Evolutionary conservation across 2,329 filamentous ascomycete species (phyloP).

Genomic region (Phialophora chinensis): DNA sequence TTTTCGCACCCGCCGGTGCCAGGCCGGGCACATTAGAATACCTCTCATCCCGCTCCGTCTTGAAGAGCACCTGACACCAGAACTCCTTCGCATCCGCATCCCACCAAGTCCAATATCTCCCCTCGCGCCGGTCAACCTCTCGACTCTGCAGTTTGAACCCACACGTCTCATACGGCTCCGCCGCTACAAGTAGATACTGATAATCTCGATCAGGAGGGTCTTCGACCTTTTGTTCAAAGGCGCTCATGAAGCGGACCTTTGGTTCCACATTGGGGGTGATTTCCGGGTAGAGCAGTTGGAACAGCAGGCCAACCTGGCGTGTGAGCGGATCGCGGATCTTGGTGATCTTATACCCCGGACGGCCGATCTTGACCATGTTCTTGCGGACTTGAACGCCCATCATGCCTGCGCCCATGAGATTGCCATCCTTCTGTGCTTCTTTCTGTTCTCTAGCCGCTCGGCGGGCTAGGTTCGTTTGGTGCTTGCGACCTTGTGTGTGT

Average conservation of each 20-base stretch:
- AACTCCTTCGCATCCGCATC: constrained; percentile 96
- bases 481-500: constrained; percentile 97
- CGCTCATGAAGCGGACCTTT: constrained; percentile 94
- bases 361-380: constrained; percentile 91
- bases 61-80: constrained; percentile 97
- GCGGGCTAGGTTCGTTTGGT: constrained; percentile 96
- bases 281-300: constrained; percentile 95
- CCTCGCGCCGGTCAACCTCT: constrained; percentile 88
- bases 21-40: constrained; percentile 72
- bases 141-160: constrained; percentile 93
- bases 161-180: constrained; percentile 97
- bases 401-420: constrained; percentile 71
- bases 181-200: constrained; percentile 93
- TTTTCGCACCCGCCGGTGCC: constrained; percentile 51
- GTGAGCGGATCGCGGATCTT: constrained; percentile 91
- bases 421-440: constrained; percentile 73
- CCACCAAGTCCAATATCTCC: constrained; percentile 91
- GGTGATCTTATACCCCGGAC: constrained; percentile 96
- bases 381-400: constrained; percentile 74
- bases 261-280: constrained; percentile 77
- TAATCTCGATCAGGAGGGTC: constrained; percentile 88
- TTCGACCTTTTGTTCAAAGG: constrained; percentile 93
- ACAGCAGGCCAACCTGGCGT: constrained; percentile 86
- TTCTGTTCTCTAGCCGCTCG: constrained; percentile 95
- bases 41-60: constrained; percentile 95